These are phyloP conservation scores for Psilocybe sp. DNA, from an alignment of 768 basidiomycete species.

Conservation along the genomic window DNA sequence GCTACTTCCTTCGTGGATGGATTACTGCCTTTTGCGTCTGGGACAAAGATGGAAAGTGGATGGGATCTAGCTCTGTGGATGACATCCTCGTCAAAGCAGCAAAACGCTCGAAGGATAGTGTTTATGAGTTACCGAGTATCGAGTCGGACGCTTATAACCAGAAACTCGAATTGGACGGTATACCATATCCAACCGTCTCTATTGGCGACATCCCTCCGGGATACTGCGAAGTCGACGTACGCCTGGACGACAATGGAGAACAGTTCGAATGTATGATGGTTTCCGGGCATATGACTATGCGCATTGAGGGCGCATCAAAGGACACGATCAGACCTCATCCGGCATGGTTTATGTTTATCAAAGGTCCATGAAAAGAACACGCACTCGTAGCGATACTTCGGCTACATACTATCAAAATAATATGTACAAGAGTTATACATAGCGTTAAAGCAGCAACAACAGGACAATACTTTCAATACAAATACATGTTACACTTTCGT, in stretches of 20 bases:
- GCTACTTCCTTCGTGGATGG: slow-evolving; percentile 13
- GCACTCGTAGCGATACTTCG: too few relatives aligned
- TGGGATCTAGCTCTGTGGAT: too few relatives aligned
- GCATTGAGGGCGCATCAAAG: slow-evolving; percentile 2
- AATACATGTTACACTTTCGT: too few relatives aligned
- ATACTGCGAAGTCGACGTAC: slow-evolving; percentile 20
- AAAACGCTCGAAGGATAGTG: too few relatives aligned
- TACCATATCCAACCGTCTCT: slow-evolving; percentile 9
- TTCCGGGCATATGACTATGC: slow-evolving; percentile 19
- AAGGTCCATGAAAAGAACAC: slow-evolving; percentile 1
- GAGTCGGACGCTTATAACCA: slow-evolving; percentile 1
- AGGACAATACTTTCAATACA: too few relatives aligned
- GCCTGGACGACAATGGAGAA: slow-evolving; percentile 9
- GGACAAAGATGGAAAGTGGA: slow-evolving; percentile 9
- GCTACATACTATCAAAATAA: too few relatives aligned
- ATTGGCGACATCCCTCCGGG: slow-evolving; percentile 14
- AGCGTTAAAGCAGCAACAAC: too few relatives aligned
- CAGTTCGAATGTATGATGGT: slow-evolving; percentile 19
- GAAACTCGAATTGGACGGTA: slow-evolving; percentile 7
- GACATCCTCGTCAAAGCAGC: too few relatives aligned
- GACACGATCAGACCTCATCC: slow-evolving; percentile 15
- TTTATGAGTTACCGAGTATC: background rate
- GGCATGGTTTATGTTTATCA: slow-evolving; percentile 16
- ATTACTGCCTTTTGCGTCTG: slow-evolving; percentile 22
- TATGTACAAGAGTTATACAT: too few relatives aligned